These are phyloP conservation scores for Rhytidiadelphus loreus DNA, from an alignment of 225 moss, liverwort and hornwort species.

Conservation along the genomic window DNA sequence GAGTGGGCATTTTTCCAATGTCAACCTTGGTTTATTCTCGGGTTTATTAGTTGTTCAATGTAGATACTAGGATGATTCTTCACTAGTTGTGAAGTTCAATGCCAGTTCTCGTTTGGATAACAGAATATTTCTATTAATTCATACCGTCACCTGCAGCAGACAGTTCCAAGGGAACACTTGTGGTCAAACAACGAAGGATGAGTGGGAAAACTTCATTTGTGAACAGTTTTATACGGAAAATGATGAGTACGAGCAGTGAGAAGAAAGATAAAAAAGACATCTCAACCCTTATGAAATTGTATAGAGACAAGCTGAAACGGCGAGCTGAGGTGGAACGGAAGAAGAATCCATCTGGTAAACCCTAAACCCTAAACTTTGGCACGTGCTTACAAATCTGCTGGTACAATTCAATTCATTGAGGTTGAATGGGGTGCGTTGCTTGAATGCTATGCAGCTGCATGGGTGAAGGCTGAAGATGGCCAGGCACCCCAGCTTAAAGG, in stretches of 20 bases:
- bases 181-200: not conserved
- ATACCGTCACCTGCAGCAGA: not conserved
- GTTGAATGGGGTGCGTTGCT: not conserved
- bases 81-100: no score
- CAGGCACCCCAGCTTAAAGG: conserved; percentile 73
- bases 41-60: not conserved
- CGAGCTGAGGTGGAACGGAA: conserved; percentile 50
- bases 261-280: no score
- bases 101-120: no score
- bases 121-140: not conserved
- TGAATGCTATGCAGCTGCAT: conserved; percentile 40
- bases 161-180: not conserved
- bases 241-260: not conserved
- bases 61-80: not conserved
- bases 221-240: not conserved
- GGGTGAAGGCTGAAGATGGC: conserved; percentile 27
- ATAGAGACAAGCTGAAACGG: no score
- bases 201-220: not conserved
- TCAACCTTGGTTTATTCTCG: not conserved
- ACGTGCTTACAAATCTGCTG: not conserved
- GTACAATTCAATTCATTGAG: not conserved
- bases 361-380: not conserved
- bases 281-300: no score
- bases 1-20: not conserved
- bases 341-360: conserved; percentile 68